phyloP scores from a whole-genome alignment of 805 yeast genomes.

The Candida sonorensis region DNA sequence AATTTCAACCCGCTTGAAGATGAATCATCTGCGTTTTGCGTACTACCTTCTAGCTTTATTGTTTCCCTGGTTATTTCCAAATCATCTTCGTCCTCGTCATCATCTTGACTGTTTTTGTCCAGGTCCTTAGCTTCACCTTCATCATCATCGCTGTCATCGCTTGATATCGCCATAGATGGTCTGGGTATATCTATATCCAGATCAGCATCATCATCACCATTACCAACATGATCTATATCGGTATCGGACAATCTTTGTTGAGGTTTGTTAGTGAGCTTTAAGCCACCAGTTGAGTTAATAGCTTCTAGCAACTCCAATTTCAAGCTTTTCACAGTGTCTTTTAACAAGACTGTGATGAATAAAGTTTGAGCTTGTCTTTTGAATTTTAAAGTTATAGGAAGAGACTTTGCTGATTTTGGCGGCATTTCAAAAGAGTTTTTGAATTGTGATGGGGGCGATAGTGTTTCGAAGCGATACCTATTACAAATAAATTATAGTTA shows the following conservation, averaged over 20 bases:
- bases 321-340: conserved; percentile 20
- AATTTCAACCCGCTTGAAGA: no score
- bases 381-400: conserved; percentile 22
- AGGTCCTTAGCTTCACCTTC: conserved; percentile 16
- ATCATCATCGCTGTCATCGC: conserved; percentile 26
- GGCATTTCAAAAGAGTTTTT: conserved; percentile 14
- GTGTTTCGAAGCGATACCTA: no score
- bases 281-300: conserved; percentile 44
- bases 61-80: conserved; percentile 16
- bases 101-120: no score
- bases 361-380: conserved; percentile 31
- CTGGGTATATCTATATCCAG: conserved; percentile 35
- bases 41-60: conserved; percentile 8
- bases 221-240: conserved; percentile 21
- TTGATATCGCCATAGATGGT: conserved; percentile 25
- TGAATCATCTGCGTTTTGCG: no score
- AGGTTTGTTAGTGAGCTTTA: conserved; percentile 23
- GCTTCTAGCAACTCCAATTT: conserved; percentile 28
- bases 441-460: no score
- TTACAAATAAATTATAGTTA: no score
- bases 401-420: conserved; percentile 15
- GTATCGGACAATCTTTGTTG: conserved; percentile 1
- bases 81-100: conserved; percentile 12
- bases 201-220: conserved; percentile 24
- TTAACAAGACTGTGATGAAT: conserved; percentile 20